Evolutionary conservation across 495 filamentous ascomycete genomes (phyloP).

Genomic region (Staphylotrichum tortipilum): DNA sequence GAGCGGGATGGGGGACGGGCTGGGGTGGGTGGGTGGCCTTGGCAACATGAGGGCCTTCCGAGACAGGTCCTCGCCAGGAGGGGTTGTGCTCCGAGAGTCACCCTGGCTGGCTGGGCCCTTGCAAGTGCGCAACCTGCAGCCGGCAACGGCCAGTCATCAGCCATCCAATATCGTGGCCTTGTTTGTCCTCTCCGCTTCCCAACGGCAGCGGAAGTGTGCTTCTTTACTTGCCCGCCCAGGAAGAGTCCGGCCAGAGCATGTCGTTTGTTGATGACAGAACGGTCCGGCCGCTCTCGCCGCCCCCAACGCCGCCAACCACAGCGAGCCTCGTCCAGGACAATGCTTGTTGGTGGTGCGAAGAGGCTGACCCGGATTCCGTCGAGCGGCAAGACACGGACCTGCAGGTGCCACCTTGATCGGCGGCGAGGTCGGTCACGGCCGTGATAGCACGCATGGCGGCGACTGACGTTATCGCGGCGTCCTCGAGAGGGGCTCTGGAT

Average conservation of each 20-base stretch:
- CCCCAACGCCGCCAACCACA: no score
- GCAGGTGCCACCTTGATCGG: slow-evolving; percentile 7
- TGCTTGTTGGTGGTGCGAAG: no score
- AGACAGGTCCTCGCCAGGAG: slow-evolving; percentile 13
- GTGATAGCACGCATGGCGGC: no score
- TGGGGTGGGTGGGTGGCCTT: slow-evolving; percentile 9
- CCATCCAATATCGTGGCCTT: not conserved
- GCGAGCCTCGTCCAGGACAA: no score
- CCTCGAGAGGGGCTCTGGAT: not conserved
- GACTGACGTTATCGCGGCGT: no score
- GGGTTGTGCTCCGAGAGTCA: slow-evolving; percentile 14
- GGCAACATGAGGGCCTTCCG: slow-evolving; percentile 13
- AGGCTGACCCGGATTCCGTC: slow-evolving; percentile 1
- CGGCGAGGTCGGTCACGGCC: not conserved
- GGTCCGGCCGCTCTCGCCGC: not conserved
- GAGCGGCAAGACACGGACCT: slow-evolving; percentile 14
- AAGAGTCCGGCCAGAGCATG: not conserved
- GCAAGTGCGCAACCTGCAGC: slow-evolving; percentile 6
- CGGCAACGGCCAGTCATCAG: not conserved
- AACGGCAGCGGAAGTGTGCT: no score
- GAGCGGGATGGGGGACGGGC: slow-evolving; percentile 22
- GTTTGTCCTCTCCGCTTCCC: not conserved
- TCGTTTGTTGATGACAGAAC: not conserved
- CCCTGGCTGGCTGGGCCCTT: slow-evolving; percentile 6
- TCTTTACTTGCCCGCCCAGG: no score